Base-by-base conservation (phyloP, 208 protist genomes). In the Trypanosoma rangeli region DNA sequence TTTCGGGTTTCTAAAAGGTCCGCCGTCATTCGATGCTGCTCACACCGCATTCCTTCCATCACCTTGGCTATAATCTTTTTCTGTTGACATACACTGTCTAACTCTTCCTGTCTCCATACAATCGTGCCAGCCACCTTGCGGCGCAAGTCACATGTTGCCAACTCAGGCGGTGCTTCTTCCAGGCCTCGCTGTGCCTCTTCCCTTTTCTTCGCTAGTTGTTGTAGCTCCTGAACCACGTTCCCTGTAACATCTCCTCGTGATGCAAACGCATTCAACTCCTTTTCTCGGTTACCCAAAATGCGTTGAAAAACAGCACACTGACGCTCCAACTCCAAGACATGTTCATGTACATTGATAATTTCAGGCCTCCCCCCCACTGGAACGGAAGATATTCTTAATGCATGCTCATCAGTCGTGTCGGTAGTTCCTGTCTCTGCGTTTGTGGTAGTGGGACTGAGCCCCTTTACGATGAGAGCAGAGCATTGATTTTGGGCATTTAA, bases 61-160 rank as follows among this genome's bases (percentile, higher is more conserved):
- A 68, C 28, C 26, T 56, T 60, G 18, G 58, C 16, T 20, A 63
- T 31, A 18, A 77, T 31, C 35, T 48, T 29, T 31, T 68, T 67
- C 28, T 75, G 53, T 49, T 82, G 65, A 49, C 18, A 64, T 8
- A 75, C 37, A 29, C 5, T 50, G 48, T 75, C 68, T 16, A 70
- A 67, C 13, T 61, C 55, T 55, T 74, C 66, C 39, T 78, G 54
- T 24, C 68, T 54, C 62, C 61, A 82, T 3, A 77, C 22, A 58
- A 78, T 78, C 15, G 60, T 57, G 37, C 75, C 73, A 13, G 61
- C 46, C 24, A 82, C 26, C 22, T 57, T 60, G n/a, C 62, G 62
- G 22, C 69, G 67, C 31, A 68, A 5, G 5, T 78, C 73, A 37
- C 59, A 65, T 12, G 71, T 70, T 31, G 22, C 73, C n/a, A 68